phyloP scores from a whole-genome alignment of 2,329 filamentous ascomycete genomes.

The Colletotrichum musicola region DNA sequence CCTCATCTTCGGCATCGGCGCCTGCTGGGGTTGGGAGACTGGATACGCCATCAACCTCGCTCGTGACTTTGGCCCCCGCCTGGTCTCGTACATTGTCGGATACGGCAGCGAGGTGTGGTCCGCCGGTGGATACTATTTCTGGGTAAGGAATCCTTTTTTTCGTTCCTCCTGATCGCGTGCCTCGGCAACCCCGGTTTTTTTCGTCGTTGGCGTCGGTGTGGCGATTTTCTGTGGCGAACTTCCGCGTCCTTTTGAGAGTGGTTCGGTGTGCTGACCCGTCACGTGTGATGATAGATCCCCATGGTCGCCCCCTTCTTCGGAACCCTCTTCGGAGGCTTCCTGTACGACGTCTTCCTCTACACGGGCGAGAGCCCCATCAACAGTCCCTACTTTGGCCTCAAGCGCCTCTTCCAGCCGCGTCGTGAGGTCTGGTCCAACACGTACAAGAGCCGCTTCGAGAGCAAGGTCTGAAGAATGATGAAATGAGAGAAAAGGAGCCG shows the following conservation, averaged over 20 bases:
- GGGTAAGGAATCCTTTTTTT: slow-evolving; percentile 59
- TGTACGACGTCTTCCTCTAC: slow-evolving; percentile 78
- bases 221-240: slow-evolving; percentile 8
- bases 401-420: slow-evolving; percentile 57
- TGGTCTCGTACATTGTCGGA: slow-evolving; percentile 76
- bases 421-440: slow-evolving; percentile 48
- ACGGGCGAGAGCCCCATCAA: slow-evolving; percentile 79
- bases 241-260: not conserved
- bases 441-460: slow-evolving; percentile 28
- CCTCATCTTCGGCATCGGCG: slow-evolving; percentile 79
- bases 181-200: slow-evolving; percentile 9
- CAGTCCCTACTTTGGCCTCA: slow-evolving; percentile 74
- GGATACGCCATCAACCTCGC: slow-evolving; percentile 82
- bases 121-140: slow-evolving; percentile 79
- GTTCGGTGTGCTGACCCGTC: slow-evolving; percentile 8
- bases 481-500: too few species aligned
- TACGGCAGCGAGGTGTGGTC: slow-evolving; percentile 77
- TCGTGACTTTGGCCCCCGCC: slow-evolving; percentile 77
- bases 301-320: slow-evolving; percentile 79
- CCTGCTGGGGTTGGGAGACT: slow-evolving; percentile 82
- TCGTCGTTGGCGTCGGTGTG: slow-evolving; percentile 4
- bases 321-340: slow-evolving; percentile 71
- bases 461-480: slow-evolving; percentile 1
- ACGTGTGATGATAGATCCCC: slow-evolving; percentile 65
- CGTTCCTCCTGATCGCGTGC: not conserved